A percentile compares a stretch with the other conserved stretches of the same genome.
These are phyloP conservation scores for Dryadomyces quercus-mongolicae DNA, from an alignment of 2,329 filamentous ascomycete genomes.

Conservation along the genomic window DNA sequence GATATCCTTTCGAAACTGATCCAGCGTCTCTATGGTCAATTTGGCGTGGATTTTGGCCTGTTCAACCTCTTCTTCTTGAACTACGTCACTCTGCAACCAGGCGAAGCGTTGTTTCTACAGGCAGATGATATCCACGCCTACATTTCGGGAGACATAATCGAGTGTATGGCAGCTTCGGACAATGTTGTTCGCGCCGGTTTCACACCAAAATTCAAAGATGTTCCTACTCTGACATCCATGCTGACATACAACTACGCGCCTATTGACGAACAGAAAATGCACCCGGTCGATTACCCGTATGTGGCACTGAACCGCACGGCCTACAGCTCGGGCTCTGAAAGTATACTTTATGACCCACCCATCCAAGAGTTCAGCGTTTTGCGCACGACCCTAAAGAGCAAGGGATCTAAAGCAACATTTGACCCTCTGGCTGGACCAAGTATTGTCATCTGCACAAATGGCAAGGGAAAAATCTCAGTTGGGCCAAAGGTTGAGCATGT, in stretches of 20 bases:
- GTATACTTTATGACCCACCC: constrained; percentile 78
- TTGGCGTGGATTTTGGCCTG: constrained; percentile 80
- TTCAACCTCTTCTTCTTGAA: constrained; percentile 98
- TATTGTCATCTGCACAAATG: constrained; percentile 81
- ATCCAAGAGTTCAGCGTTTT: constrained; percentile 95
- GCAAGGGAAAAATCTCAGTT: constrained; percentile 72
- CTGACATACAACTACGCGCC: constrained; percentile 93
- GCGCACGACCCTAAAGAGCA: constrained; percentile 58
- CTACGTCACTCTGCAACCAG: constrained; percentile 74
- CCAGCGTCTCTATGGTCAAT: constrained; percentile 65
- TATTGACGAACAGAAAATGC: constrained; percentile 90
- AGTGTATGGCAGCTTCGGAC: constrained; percentile 98
- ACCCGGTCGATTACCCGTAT: constrained; percentile 74
- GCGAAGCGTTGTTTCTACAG: constrained; percentile 90
- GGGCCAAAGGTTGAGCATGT: constrained; percentile 69
- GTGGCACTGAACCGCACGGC: constrained; percentile 68
- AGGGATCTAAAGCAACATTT: constrained; percentile 74
- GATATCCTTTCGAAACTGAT: constrained; percentile 67
- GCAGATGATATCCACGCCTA: constrained; percentile 98
- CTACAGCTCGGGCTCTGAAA: constrained; percentile 64
- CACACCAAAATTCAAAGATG: constrained; percentile 97
- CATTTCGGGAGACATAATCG: constrained; percentile 84
- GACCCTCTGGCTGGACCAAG: constrained; percentile 80
- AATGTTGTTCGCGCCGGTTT: constrained; percentile 96
- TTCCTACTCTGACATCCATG: constrained; percentile 77